Conservation (phyloP, 2,329 filamentous ascomycete genomes). For the Cladosporium sphaerospermum region DNA sequence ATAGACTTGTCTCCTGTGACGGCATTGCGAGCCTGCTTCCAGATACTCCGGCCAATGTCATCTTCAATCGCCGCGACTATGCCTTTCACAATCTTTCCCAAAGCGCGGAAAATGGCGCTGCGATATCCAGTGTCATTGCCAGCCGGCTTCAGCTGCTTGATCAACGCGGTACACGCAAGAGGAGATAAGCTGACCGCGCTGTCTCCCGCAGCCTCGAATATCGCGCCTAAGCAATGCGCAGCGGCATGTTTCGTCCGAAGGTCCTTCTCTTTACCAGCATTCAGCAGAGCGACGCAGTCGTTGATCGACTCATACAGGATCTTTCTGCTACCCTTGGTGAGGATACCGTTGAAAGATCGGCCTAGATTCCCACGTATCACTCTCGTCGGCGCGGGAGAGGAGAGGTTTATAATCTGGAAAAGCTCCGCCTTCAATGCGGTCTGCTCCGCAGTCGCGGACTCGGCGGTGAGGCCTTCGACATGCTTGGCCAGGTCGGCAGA, state of each 20-base stretch:
- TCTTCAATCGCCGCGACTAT: constrained; percentile 77
- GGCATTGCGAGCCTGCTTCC: constrained; percentile 80
- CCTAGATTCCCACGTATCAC: constrained; percentile 87
- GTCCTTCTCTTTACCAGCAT: constrained; percentile 74
- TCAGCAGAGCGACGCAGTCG: constrained; percentile 69
- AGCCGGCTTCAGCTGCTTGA: constrained; percentile 75
- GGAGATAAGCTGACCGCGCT: constrained; percentile 81
- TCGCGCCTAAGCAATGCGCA: constrained; percentile 75
- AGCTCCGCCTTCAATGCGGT: constrained; percentile 89
- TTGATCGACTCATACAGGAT: constrained; percentile 92
- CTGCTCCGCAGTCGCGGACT: constrained; percentile 83
- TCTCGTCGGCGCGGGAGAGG: constrained; percentile 74
- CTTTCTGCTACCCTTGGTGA: constrained; percentile 81
- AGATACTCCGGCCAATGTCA: constrained; percentile 75
- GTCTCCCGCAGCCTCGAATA: constrained; percentile 88
- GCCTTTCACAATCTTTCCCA: constrained; percentile 71
- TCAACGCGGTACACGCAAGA: constrained; percentile 61
- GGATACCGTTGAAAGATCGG: constrained; percentile 73
- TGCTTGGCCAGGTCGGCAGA: constrained; percentile 76
- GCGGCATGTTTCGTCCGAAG: constrained; percentile 78
- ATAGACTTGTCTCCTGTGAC: constrained; percentile 74
- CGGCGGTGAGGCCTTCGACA: constrained; percentile 65
- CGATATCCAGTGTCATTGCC: constrained; percentile 76
- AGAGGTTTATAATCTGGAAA: constrained; percentile 82
- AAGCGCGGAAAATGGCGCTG: constrained; percentile 66